phyloP scores from a whole-genome alignment of 305 asterid genomes.

The Fraxinus baroniana region DNA sequence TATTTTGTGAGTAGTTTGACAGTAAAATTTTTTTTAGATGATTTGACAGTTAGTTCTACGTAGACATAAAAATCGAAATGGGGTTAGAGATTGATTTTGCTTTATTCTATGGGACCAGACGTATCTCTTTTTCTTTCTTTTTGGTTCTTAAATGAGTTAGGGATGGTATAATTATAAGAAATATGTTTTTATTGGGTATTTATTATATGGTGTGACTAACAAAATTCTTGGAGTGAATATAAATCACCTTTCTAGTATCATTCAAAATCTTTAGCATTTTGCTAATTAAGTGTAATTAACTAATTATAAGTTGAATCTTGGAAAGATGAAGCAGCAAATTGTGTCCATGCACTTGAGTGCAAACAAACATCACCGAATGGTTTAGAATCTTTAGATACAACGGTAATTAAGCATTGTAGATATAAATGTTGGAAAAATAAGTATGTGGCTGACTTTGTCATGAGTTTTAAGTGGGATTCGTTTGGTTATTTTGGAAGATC shows the following conservation, averaged over 20 bases:
- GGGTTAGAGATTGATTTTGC: neutral
- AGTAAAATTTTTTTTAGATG: neutral
- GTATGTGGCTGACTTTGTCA: too few species aligned
- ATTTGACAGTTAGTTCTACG: neutral
- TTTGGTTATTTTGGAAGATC: too few species aligned
- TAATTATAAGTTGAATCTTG: neutral
- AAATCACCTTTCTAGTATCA: neutral
- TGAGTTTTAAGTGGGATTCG: too few species aligned
- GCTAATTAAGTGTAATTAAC: neutral
- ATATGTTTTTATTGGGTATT: too few species aligned
- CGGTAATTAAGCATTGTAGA: too few species aligned
- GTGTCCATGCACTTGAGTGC: neutral
- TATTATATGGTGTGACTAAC: too few species aligned
- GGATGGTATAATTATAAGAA: too few species aligned
- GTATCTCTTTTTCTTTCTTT: too few species aligned
- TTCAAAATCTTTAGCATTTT: neutral
- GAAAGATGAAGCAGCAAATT: neutral
- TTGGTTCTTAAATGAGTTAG: too few species aligned
- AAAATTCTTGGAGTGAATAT: too few species aligned
- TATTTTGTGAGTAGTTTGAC: neutral
- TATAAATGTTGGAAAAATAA: too few species aligned
- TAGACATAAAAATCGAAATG: slow-evolving; percentile 2
- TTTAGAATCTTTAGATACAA: too few species aligned
- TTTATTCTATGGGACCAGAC: neutral
- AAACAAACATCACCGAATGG: neutral